Evolutionary conservation across 2,329 filamentous ascomycete species (phyloP).

Genomic region (Phaeosphaeria sp.): DNA sequence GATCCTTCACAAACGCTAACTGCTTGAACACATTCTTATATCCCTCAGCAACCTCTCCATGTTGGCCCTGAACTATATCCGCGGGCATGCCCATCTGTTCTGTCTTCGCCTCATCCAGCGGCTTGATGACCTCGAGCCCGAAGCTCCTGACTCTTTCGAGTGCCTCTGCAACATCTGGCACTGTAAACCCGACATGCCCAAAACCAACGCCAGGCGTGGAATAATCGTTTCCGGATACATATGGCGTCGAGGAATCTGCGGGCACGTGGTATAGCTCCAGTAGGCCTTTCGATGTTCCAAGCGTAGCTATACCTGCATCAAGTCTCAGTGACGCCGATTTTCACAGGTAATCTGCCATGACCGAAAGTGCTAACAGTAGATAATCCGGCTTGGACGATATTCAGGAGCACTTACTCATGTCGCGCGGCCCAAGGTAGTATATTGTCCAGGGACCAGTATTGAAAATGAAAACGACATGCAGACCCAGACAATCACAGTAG

Average conservation of each 20-base stretch:
- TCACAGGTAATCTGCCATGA: background rate
- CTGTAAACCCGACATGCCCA: slow-evolving; percentile 46
- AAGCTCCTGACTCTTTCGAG: slow-evolving; percentile 27
- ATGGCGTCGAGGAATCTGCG: slow-evolving; percentile 22
- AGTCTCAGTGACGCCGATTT: background rate
- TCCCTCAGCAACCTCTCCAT: slow-evolving; percentile 27
- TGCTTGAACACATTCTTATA: slow-evolving; percentile 41
- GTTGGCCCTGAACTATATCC: slow-evolving; percentile 20
- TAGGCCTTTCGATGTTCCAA: slow-evolving; percentile 35
- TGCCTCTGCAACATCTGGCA: slow-evolving; percentile 36
- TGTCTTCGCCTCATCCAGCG: slow-evolving; percentile 32
- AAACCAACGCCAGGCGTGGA: slow-evolving; percentile 30
- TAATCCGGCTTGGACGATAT: background rate
- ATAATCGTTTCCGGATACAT: slow-evolving; percentile 39
- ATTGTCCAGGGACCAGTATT: slow-evolving; percentile 44
- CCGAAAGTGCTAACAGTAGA: background rate
- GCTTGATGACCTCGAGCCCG: slow-evolving; percentile 37
- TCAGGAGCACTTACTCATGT: slow-evolving; percentile 20
- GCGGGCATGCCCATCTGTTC: slow-evolving; percentile 32
- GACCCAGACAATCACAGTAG: slow-evolving; percentile 44
- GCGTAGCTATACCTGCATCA: slow-evolving; percentile 19
- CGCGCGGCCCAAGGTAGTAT: slow-evolving; percentile 43
- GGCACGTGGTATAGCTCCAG: slow-evolving; percentile 45
- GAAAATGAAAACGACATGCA: slow-evolving; percentile 45
- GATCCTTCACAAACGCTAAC: slow-evolving; percentile 44